These are phyloP conservation scores for Boletus rubropictus DNA, from an alignment of 768 basidiomycete genomes.

Conservation along the genomic window DNA sequence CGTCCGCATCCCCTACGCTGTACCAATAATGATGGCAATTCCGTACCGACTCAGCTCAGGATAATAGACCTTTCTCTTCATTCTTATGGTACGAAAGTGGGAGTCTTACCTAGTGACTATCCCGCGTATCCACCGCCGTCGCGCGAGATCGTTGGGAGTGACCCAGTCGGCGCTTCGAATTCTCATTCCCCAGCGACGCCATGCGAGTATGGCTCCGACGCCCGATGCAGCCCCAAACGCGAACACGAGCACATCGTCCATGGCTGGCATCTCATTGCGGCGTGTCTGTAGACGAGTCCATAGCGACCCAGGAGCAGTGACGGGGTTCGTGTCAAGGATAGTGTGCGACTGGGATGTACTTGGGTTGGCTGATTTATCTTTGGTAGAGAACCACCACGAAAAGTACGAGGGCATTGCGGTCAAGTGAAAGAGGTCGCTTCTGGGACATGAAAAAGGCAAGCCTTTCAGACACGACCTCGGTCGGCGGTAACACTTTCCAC, in stretches of 20 bases:
- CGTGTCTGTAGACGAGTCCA: neutral
- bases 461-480: neutral
- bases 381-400: conserved; percentile 10
- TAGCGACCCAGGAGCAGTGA: neutral
- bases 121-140: conserved; percentile 69
- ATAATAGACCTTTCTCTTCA: neutral
- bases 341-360: neutral
- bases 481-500: too few relatives aligned
- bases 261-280: neutral
- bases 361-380: neutral
- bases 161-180: conserved; percentile 65
- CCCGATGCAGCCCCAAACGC: conserved; percentile 15
- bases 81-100: neutral
- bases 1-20: conserved; percentile 84
- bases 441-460: conserved; percentile 2
- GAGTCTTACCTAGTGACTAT: conserved; percentile 70
- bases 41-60: conserved; percentile 2
- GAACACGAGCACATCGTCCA: conserved; percentile 5
- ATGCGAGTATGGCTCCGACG: conserved; percentile 25
- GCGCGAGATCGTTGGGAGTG: conserved; percentile 52
- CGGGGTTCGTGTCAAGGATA: neutral
- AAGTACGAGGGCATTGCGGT: conserved; percentile 1
- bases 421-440: too few relatives aligned
- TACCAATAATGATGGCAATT: neutral
- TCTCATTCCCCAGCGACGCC: conserved; percentile 51